A percentile compares a stretch with the other conserved stretches of the same genome.
These are phyloP conservation scores for Colletotrichum falcatum DNA, from an alignment of 2,329 filamentous ascomycete species.

Conservation along the genomic window DNA sequence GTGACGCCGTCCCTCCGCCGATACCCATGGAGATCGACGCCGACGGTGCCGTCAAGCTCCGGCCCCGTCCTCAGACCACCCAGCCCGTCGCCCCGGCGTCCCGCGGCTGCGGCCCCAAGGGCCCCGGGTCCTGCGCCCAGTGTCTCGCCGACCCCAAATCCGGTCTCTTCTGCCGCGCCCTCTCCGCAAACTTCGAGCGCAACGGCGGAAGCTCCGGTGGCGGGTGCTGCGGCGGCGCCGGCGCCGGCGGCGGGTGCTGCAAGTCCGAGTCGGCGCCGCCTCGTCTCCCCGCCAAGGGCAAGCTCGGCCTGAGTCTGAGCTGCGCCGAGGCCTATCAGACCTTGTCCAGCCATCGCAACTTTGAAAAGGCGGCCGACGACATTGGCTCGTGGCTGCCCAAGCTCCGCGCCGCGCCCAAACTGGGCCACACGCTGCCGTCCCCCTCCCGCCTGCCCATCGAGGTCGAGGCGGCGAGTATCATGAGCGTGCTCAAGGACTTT, in stretches of 20 bases:
- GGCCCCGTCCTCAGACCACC: conserved; percentile 48
- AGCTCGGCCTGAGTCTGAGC: conserved; percentile 69
- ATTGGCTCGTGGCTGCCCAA: conserved; percentile 82
- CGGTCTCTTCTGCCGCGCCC: conserved; percentile 84
- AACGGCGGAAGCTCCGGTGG: conserved; percentile 49
- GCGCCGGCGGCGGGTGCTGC: conserved; percentile 73
- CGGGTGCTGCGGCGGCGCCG: conserved; percentile 72
- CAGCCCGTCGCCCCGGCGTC: conserved; percentile 49
- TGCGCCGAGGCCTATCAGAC: conserved; percentile 85
- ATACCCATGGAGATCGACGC: conserved; percentile 70
- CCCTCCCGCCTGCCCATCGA: conserved; percentile 71
- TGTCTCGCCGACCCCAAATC: conserved; percentile 83
- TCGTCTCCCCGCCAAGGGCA: conserved; percentile 48
- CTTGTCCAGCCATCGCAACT: conserved; percentile 80
- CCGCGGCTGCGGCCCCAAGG: conserved; percentile 70
- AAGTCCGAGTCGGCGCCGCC: conserved; percentile 57
- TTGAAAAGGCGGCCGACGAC: conserved; percentile 78
- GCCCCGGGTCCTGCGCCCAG: conserved; percentile 83
- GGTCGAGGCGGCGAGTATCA: conserved; percentile 85
- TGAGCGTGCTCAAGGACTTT: conserved; percentile 86
- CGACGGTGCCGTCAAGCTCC: conserved; percentile 71
- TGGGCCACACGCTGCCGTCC: conserved; percentile 48
- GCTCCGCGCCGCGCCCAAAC: conserved; percentile 69
- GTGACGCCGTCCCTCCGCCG: conserved; percentile 65
- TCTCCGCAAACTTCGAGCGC: conserved; percentile 73